Evolutionary conservation across 805 yeast genomes (phyloP), one percentile per base, ranked within the genome.

Genomic region (Monosporozyma unispora): DNA sequence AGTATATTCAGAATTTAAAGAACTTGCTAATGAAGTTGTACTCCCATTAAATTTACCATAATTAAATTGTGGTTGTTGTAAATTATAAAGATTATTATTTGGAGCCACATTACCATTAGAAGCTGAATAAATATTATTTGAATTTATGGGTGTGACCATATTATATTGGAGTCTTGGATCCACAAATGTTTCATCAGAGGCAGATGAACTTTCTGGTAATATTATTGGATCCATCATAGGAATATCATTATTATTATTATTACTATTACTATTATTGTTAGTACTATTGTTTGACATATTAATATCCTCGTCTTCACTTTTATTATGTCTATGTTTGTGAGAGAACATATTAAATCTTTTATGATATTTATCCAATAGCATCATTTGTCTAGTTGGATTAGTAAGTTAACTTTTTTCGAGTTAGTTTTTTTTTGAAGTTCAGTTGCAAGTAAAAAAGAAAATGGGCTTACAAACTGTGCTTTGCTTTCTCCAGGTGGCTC

Each of bases 321-420:
- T 39, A 14, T 39, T 39, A 21, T 21, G 16, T 39, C 42, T 39
- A 21, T 39, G 25, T 19, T 44, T 44, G n/a, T 44, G 46, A 14
- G 46, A 29, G 27, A 44, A 44, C 46, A 44, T 44, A n/a, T 29
- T 44, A 38, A 57, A 54, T 44, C 47, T 53, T 25, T 49, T 49
- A 21, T 58, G 60, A 39, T 56, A 54, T 47, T 55, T 56, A 10
- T 58, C 61, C 40, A 56, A 47, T 12, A 58, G 48, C 60, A 58
- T 53, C 40, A 38, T 43, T 39, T 39, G n/a, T 31, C 27, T 25
- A 5, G 8, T 25, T 25, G 27, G 4, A 25, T 29, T 29, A 12
- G 33, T 29, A 10, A 12, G n/a, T n/a, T n/a, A n/a, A n/a, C n/a
- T n/a, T n/a, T n/a, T n/a, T n/a, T n/a, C n/a, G n/a, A n/a, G n/a